phyloP scores from a whole-genome alignment of 2,329 filamentous ascomycete species.

The Fusarium guadeloupense region DNA sequence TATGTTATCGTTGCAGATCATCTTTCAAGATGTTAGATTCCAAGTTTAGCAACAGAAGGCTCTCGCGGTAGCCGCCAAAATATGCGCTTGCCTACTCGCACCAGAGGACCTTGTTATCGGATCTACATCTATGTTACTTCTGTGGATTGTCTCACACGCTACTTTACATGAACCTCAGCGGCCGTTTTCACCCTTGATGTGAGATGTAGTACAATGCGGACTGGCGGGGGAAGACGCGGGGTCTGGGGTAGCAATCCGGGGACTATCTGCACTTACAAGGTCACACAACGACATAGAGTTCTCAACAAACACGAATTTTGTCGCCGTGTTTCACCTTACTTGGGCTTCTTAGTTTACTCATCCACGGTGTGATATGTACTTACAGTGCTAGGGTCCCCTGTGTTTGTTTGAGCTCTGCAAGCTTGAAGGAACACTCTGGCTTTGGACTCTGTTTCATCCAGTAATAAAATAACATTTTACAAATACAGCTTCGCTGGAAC shows the following conservation, averaged over 20 bases:
- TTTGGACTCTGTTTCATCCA: too few relatives aligned
- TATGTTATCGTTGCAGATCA: neutral
- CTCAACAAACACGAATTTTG: neutral
- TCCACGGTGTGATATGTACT: neutral
- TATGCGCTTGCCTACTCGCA: neutral
- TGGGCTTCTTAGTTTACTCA: neutral
- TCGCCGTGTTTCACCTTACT: neutral
- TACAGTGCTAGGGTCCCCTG: too few relatives aligned
- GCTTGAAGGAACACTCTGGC: too few relatives aligned
- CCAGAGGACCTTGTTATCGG: neutral
- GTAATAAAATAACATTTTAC: too few relatives aligned
- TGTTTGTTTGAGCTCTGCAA: too few relatives aligned
- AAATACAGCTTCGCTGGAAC: too few relatives aligned
- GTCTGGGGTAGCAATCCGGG: conserved; percentile 19
- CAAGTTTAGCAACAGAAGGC: neutral
- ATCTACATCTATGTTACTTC: neutral
- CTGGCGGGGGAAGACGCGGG: conserved; percentile 20
- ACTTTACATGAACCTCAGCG: neutral
- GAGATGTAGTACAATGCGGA: neutral
- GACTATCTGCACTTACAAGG: conserved; percentile 4
- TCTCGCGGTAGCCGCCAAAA: conserved; percentile 8
- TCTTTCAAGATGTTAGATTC: neutral
- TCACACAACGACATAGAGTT: neutral
- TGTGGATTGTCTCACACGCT: neutral
- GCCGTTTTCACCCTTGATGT: neutral